Conservation (phyloP, 2,329 filamentous ascomycete genomes). For the Fusarium oligoseptatum region DNA sequence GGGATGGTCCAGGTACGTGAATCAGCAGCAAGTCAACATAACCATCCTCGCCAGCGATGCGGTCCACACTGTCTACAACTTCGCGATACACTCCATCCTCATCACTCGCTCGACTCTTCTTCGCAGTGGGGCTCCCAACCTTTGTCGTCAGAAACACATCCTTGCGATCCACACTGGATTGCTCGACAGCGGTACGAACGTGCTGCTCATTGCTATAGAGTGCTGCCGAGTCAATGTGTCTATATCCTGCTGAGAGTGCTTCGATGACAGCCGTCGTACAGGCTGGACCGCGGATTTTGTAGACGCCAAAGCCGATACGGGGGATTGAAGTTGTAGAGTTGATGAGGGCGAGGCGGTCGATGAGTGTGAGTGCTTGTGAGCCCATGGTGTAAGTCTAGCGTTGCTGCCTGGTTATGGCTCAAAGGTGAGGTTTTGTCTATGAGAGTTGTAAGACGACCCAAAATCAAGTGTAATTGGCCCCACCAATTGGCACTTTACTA, state of each 20-base stretch:
- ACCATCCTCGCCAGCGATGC: slow-evolving; percentile 67
- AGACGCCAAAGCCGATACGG: slow-evolving; percentile 79
- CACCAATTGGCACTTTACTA: background rate
- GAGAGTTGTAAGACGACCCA: background rate
- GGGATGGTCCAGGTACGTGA: slow-evolving; percentile 71
- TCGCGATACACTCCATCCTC: slow-evolving; percentile 71
- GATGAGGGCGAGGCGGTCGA: slow-evolving; percentile 39
- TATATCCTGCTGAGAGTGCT: slow-evolving; percentile 70
- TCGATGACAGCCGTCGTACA: slow-evolving; percentile 70
- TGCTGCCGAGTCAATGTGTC: slow-evolving; percentile 74
- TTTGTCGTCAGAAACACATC: slow-evolving; percentile 80
- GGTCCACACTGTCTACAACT: slow-evolving; percentile 72
- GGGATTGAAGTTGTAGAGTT: slow-evolving; percentile 62
- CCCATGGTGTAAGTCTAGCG: slow-evolving; percentile 2
- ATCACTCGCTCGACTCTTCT: slow-evolving; percentile 46
- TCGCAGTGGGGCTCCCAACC: slow-evolving; percentile 64
- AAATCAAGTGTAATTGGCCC: background rate
- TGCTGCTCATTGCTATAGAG: slow-evolving; percentile 76
- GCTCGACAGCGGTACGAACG: slow-evolving; percentile 73
- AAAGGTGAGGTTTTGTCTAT: background rate
- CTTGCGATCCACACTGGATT: slow-evolving; percentile 67
- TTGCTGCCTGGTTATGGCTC: background rate
- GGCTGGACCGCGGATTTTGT: slow-evolving; percentile 66
- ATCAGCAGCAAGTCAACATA: slow-evolving; percentile 81
- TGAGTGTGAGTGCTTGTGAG: slow-evolving; percentile 19